Evolutionary conservation across 495 filamentous ascomycete species (phyloP).

Genomic region (Penicillium bialowiezense): DNA sequence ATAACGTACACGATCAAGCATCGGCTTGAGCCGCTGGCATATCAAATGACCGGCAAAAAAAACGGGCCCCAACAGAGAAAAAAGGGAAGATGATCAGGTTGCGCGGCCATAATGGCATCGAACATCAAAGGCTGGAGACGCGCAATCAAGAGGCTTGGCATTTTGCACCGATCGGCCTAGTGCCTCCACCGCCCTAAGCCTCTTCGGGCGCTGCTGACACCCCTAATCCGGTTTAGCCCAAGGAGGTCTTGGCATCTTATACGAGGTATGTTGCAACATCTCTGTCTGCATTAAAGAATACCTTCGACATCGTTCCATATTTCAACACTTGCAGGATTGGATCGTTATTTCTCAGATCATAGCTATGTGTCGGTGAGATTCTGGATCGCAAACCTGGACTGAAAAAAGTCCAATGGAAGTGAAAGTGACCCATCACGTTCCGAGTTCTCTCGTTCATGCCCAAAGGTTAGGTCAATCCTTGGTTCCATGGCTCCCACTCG

Average conservation of each 20-base stretch:
- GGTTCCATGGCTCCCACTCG: conserved; percentile 1
- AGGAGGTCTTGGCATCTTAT: conserved; percentile 5
- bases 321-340: neutral
- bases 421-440: too few species aligned
- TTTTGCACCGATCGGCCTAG: conserved; percentile 36
- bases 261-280: conserved; percentile 9
- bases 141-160: conserved; percentile 50
- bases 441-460: too few species aligned
- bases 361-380: too few species aligned
- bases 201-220: conserved; percentile 8
- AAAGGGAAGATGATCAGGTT: neutral
- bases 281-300: neutral
- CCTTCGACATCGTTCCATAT: neutral
- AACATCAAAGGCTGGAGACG: conserved; percentile 35
- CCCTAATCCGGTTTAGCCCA: neutral
- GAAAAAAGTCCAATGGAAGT: too few species aligned
- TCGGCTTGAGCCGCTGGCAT: neutral
- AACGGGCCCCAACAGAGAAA: neutral
- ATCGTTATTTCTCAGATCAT: too few species aligned
- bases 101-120: conserved; percentile 8
- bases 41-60: neutral
- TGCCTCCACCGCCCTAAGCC: conserved; percentile 28
- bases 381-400: too few species aligned
- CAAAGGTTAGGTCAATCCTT: neutral
- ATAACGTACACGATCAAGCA: neutral